A percentile compares a stretch with the other conserved stretches of the same genome.
Evolutionary conservation across 2,329 filamentous ascomycete species (phyloP).

Genomic region (Cercospora brassicicola): DNA sequence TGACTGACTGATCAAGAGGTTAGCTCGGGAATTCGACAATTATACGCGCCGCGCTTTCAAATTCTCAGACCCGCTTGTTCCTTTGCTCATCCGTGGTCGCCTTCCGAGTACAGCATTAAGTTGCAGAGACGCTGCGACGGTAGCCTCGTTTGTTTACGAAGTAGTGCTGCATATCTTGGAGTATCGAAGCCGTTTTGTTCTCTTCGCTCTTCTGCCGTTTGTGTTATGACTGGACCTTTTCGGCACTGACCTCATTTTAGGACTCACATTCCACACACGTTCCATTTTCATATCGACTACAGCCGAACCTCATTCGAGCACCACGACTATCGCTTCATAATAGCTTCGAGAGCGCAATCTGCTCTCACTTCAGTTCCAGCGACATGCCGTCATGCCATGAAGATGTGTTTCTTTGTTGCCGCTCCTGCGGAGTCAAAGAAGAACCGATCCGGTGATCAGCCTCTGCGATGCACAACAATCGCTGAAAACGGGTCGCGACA

Average conservation of each 20-base stretch:
- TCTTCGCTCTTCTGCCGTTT: neutral
- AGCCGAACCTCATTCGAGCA: neutral
- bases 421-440: neutral
- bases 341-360: neutral
- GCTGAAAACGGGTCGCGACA: constrained; percentile 15
- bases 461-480: constrained; percentile 11
- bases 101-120: neutral
- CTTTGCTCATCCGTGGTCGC: neutral
- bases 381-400: neutral
- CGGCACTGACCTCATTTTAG: neutral
- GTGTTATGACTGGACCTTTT: too few species aligned
- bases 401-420: neutral
- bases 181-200: neutral
- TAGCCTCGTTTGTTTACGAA: neutral
- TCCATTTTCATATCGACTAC: neutral
- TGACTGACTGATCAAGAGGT: neutral
- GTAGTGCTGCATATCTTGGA: neutral
- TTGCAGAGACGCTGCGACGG: neutral
- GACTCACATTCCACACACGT: neutral
- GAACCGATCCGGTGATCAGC: constrained; percentile 15
- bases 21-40: neutral
- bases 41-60: neutral
- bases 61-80: neutral
- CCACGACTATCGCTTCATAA: neutral
- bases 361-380: neutral